These are phyloP conservation scores for Flaveria bidentis DNA, from an alignment of 129 eudicot genomes.

Conservation along the genomic window DNA sequence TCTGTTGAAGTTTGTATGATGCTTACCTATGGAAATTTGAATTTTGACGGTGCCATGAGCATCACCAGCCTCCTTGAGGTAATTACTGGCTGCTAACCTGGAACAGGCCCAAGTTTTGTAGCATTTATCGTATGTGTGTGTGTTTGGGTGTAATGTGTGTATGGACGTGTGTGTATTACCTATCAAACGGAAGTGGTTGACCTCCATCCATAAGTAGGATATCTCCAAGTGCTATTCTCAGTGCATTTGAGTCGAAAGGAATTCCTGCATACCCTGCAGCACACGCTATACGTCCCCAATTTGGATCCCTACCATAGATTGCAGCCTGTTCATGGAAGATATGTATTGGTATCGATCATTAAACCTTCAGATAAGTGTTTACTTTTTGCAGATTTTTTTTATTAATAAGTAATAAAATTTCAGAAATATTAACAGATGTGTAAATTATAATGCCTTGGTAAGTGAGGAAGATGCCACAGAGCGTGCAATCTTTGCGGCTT, in stretches of 20 bases:
- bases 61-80: conserved; percentile 77
- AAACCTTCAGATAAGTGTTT: conserved; percentile 1
- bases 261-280: conserved; percentile 97
- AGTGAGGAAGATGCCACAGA: conserved; percentile 56
- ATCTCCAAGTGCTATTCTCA: conserved; percentile 83
- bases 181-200: conserved; percentile 83
- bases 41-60: conserved; percentile 87
- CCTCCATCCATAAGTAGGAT: conserved; percentile 85
- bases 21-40: conserved; percentile 69
- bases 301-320: conserved; percentile 93
- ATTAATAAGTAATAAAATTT: neutral
- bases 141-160: neutral
- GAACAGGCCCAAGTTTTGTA: conserved; percentile 17
- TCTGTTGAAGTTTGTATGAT: conserved; percentile 1
- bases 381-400: neutral
- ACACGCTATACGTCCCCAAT: conserved; percentile 99
- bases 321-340: conserved; percentile 58
- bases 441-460: conserved; percentile 29
- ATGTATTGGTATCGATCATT: conserved; percentile 16
- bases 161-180: conserved; percentile 33
- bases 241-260: conserved; percentile 59
- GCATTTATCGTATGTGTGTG: conserved; percentile 8
- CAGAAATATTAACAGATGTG: neutral
- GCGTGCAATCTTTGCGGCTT: conserved; percentile 90
- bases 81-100: conserved; percentile 86